Conservation (phyloP, 768 basidiomycete genomes). For the Suillus variegatus region DNA sequence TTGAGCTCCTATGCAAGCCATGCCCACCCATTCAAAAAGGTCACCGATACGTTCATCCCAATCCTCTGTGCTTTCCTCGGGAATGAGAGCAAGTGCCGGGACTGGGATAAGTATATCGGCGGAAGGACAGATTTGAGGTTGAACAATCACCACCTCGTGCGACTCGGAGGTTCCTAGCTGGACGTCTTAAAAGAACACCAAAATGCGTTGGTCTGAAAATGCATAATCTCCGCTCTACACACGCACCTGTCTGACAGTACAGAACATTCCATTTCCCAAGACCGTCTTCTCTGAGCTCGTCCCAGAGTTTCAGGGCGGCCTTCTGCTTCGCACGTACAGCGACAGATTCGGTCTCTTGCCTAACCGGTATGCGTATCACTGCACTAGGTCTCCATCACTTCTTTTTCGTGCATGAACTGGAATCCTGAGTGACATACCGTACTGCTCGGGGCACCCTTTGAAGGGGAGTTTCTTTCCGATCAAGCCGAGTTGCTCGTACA, state of each 20-base stretch:
- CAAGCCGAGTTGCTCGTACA: slow-evolving; percentile 63
- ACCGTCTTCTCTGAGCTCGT: slow-evolving; percentile 39
- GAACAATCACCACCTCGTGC: slow-evolving; percentile 16
- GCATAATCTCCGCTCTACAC: background rate
- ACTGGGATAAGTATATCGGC: slow-evolving; percentile 45
- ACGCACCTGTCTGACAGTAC: slow-evolving; percentile 31
- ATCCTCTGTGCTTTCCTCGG: slow-evolving; percentile 45
- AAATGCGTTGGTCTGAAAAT: slow-evolving; percentile 7
- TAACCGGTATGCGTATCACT: slow-evolving; percentile 53
- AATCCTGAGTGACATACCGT: slow-evolving; percentile 40
- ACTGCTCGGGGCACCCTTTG: slow-evolving; percentile 46
- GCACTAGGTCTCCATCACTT: slow-evolving; percentile 17
- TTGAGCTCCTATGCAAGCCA: slow-evolving; percentile 67
- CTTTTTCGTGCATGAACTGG: background rate
- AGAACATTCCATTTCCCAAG: slow-evolving; percentile 47
- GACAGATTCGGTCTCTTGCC: slow-evolving; percentile 38
- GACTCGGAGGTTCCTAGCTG: background rate
- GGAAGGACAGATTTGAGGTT: slow-evolving; percentile 24
- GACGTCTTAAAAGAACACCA: background rate
- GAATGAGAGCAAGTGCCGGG: slow-evolving; percentile 26
- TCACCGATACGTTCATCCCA: slow-evolving; percentile 46
- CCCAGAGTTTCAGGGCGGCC: slow-evolving; percentile 50
- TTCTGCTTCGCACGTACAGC: slow-evolving; percentile 39
- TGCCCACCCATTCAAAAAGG: slow-evolving; percentile 75
- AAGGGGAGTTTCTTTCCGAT: slow-evolving; percentile 57